Conservation (phyloP, 2,329 filamentous ascomycete species). For the Dactylonectria macrodidyma region DNA sequence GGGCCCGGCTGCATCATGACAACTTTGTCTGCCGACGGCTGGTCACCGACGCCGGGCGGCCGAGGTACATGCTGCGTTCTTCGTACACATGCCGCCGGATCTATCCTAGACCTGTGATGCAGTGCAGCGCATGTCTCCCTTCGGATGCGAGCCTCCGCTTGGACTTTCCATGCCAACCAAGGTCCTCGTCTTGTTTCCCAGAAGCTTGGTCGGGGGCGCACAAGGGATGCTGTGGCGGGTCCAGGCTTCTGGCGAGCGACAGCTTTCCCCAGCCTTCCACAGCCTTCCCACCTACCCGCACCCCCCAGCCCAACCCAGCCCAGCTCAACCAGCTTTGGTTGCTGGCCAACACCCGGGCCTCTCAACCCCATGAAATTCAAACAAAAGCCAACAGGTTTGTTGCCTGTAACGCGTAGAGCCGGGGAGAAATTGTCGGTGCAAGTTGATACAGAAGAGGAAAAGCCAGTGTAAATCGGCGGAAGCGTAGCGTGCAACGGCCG, state of each 20-base stretch:
- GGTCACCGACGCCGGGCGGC: neutral
- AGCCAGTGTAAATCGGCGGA: conserved; percentile 30
- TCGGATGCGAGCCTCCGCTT: conserved; percentile 39
- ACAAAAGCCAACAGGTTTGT: neutral
- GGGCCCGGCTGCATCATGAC: conserved; percentile 9
- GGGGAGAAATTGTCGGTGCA: conserved; percentile 24
- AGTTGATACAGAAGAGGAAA: conserved; percentile 12
- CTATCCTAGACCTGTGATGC: conserved; percentile 11
- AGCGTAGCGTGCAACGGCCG: conserved; percentile 32
- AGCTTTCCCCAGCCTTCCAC: conserved; percentile 24
- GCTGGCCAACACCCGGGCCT: conserved; percentile 19
- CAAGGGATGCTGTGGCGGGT: conserved; percentile 15
- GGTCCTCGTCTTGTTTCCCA: conserved; percentile 16
- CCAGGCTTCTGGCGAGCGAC: neutral
- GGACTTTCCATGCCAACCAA: conserved; percentile 17
- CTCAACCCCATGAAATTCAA: conserved; percentile 31
- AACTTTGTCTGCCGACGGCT: conserved; percentile 8
- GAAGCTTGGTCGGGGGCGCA: conserved; percentile 23
- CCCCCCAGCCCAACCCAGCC: neutral
- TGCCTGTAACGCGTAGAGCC: conserved; percentile 20
- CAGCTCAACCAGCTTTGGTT: conserved; percentile 31
- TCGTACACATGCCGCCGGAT: conserved; percentile 15
- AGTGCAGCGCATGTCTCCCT: conserved; percentile 24
- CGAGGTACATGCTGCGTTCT: neutral
- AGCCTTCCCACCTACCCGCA: conserved; percentile 17